Base-by-base conservation (phyloP, 176 grass and related monocot species). In the Canna indica region DNA sequence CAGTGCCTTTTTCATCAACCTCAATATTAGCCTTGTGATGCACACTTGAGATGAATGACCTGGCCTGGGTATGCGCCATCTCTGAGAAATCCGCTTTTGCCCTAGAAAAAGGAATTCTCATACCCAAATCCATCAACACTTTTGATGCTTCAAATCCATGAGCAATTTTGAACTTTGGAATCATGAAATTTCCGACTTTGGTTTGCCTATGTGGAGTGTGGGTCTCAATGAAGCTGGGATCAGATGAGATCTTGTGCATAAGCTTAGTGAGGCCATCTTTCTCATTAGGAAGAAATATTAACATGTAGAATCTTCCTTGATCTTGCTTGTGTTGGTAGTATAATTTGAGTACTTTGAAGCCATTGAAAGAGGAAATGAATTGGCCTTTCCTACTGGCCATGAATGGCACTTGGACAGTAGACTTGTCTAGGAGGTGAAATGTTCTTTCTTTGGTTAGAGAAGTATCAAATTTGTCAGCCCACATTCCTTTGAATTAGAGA, bases 401-500 rank as follows among this genome's bases (percentile, higher is more conserved):
- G 76, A 87, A 90, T 12, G 77, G 74, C 14, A 81, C 80, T 59
- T 36, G 35, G 58, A 85, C 70, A 17, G 24, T 57, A 48, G 67
- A 47, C 29, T 77, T 74, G 34, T 68, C 36, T 15, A 52, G 79
- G 29, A 87, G 70, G 79, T 90, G 67, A 68, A 95, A 95, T 63
- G 67, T 47, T 14, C 38, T 65, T 65, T 85, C 38, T 50, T 46
- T 47, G 5, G 84, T 87, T 54, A 35, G 16, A 1, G 31, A 22
- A 9, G 57, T 36, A 22, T 85, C 81, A 76, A 95, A 90, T 72
- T 81, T 85, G 41, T 77, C 68, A 16, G 57, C 20, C 91, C 91
- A 95, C 18, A 32, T 12, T 14, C 84, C 84, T 81, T 95, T 95
- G 82, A 95, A 95, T 79, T 95, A 95, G 73, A 95, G 79, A 5